Evolutionary conservation across 257 asterid genomes (phyloP).

Genomic region (Ajuga chamaepitys): DNA sequence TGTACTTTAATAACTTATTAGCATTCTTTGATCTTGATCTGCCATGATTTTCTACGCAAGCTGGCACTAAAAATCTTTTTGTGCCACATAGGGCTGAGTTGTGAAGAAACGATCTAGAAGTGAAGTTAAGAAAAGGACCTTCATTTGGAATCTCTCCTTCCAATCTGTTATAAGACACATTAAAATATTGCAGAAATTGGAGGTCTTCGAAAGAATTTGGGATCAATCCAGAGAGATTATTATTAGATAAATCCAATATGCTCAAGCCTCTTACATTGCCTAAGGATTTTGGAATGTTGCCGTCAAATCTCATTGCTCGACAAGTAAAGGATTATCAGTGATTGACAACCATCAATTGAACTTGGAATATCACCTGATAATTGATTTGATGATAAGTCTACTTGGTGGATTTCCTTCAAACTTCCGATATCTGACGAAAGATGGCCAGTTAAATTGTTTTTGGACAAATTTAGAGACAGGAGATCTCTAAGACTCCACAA

Average conservation of each 20-base stretch:
- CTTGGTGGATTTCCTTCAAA: background rate
- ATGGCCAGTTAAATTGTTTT: background rate
- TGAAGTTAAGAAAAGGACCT: background rate
- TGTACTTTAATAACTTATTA: background rate
- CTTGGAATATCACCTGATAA: background rate
- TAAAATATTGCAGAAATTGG: background rate
- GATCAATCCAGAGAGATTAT: background rate
- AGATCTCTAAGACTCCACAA: background rate
- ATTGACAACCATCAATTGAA: background rate
- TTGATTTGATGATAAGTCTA: background rate
- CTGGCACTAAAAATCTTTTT: background rate
- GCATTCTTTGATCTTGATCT: background rate
- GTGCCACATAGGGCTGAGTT: constrained; percentile 2
- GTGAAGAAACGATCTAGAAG: background rate
- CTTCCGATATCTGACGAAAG: background rate
- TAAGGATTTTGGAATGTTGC: background rate
- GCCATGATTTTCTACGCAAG: background rate
- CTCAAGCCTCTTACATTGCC: background rate
- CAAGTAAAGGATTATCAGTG: background rate
- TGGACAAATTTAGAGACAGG: background rate
- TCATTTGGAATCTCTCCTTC: constrained; percentile 9
- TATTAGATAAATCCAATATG: background rate
- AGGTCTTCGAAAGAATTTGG: background rate
- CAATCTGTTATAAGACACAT: constrained; percentile 1
- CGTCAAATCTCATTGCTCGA: background rate